Base-by-base conservation (phyloP, 352 stramenopile genomes). In the Phytophthora agathidicida region DNA sequence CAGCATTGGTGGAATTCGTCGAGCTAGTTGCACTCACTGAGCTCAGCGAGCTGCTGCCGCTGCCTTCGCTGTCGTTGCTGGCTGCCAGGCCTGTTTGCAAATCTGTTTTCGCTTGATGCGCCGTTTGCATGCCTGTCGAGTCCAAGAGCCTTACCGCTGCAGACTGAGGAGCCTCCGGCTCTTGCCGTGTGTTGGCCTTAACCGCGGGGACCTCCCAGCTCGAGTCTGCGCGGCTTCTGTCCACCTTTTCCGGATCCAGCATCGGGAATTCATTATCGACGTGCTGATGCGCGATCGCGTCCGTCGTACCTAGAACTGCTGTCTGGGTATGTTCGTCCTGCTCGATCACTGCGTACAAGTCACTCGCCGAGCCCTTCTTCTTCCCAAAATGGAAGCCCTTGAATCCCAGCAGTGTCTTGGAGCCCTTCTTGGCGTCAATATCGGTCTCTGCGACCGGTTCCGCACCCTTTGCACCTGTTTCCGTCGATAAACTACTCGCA, bases 161-260 rank as follows among this genome's bases (percentile, higher is more conserved):
- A 8, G 33, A 27, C 5, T 58, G 31, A 23, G 46, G 42, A 11
- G 33, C 35, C 35, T 60, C 28, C 1, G 24, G 31, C 16, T 58
- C 57, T 35, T 55, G 23, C 8, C 6, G 63, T 22, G 9, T 16
- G 9, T 49, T 50, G 24, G 30, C 35, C 24, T 55, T 62, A 3
- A 33, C 30, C 7, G 58, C 19, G 0, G 67, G 57, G 6, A 71
- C 57, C 16, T 72, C 68, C 68, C 71, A 80, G 49, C 71, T 75
- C 38, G 71, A 79, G 51, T 81, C 71, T 16, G 46, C 62, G 32
- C 71, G 71, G 9, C 36, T 62, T 32, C 61, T 61, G 43, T 83
- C 71, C 22, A 77, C 60, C 14, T 41, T 52, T 5, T 65, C 51
- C 27, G 57, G 44, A 16, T 80, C 68, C 35, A 79, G 52, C 71